phyloP scores from a whole-genome alignment of 2,329 filamentous ascomycete genomes.

The Blastomyces gilchristii region DNA sequence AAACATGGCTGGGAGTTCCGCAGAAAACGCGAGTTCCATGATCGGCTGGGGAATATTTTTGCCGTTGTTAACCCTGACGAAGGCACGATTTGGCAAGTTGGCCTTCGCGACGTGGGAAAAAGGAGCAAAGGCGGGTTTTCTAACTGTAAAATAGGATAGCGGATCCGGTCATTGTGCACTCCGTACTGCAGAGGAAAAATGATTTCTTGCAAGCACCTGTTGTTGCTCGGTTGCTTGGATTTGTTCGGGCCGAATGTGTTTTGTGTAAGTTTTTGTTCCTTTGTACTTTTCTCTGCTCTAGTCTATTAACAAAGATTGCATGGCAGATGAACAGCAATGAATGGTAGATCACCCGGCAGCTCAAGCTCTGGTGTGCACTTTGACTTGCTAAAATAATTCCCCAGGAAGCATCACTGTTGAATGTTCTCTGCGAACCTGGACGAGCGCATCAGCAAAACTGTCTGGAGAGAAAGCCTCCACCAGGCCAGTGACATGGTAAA shows the following conservation, averaged over 20 bases:
- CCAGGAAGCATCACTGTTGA: constrained; percentile 27
- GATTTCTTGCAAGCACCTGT: constrained; percentile 27
- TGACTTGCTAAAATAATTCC: neutral
- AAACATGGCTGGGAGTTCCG: constrained; percentile 29
- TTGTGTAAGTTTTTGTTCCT: constrained; percentile 16
- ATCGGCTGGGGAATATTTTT: constrained; percentile 23
- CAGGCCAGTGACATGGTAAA: constrained; percentile 26
- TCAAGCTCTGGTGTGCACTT: neutral
- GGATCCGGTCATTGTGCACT: constrained; percentile 24
- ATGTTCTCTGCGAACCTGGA: constrained; percentile 30
- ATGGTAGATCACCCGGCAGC: constrained; percentile 18
- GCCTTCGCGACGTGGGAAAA: neutral
- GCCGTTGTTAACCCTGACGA: constrained; percentile 24
- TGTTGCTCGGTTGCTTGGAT: constrained; percentile 22
- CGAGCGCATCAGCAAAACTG: constrained; percentile 27
- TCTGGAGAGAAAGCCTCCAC: constrained; percentile 27
- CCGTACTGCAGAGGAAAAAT: constrained; percentile 26
- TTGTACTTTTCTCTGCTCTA: neutral
- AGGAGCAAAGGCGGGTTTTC: neutral
- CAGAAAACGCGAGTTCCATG: constrained; percentile 19
- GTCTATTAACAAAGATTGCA: constrained; percentile 2
- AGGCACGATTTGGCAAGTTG: constrained; percentile 13
- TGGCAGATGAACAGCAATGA: constrained; percentile 22
- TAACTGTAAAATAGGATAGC: constrained; percentile 16
- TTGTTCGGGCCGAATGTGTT: constrained; percentile 30